Conservation (phyloP, 2,329 filamentous ascomycete species). For the Cephalotrichum gorgonifer region DNA sequence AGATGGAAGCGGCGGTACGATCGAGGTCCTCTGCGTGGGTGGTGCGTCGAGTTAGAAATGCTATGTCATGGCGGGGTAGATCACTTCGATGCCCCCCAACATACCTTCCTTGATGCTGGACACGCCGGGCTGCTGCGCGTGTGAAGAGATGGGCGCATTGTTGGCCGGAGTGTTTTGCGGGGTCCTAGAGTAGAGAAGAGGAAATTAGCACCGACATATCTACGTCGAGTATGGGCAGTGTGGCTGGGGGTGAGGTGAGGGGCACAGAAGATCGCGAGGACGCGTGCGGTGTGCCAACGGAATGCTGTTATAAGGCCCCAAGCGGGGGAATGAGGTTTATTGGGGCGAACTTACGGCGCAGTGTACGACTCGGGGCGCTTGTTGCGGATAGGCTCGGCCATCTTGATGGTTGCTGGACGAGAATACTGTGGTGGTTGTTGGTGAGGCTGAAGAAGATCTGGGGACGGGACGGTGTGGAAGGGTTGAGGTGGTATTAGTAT, state of each 20-base stretch:
- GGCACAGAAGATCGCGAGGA: background rate
- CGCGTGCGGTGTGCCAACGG: background rate
- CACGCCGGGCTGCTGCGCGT: conserved; percentile 89
- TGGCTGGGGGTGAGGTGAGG: background rate
- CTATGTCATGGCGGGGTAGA: background rate
- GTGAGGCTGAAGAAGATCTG: background rate
- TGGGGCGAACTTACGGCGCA: conserved; percentile 42
- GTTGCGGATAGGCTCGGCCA: conserved; percentile 56
- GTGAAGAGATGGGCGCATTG: conserved; percentile 94
- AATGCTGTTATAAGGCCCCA: background rate
- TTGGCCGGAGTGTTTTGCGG: conserved; percentile 96
- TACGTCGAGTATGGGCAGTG: background rate
- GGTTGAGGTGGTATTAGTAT: background rate
- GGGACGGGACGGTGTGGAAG: background rate
- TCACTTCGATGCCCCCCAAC: conserved; percentile 18
- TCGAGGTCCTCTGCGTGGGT: conserved; percentile 71
- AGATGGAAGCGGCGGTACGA: conserved; percentile 79
- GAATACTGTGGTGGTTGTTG: conserved; percentile 8
- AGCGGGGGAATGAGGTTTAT: conserved; percentile 5
- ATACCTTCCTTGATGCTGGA: conserved; percentile 95
- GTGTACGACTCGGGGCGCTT: conserved; percentile 45
- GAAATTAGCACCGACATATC: no score
- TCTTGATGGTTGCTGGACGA: conserved; percentile 20
- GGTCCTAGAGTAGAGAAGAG: conserved; percentile 47
- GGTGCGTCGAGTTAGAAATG: conserved; percentile 3